A percentile compares a stretch with the other conserved stretches of the same genome.
These are phyloP conservation scores for Mortierella hygrophila DNA, from an alignment of 192 early-diverging fungal genomes.

Conservation along the genomic window DNA sequence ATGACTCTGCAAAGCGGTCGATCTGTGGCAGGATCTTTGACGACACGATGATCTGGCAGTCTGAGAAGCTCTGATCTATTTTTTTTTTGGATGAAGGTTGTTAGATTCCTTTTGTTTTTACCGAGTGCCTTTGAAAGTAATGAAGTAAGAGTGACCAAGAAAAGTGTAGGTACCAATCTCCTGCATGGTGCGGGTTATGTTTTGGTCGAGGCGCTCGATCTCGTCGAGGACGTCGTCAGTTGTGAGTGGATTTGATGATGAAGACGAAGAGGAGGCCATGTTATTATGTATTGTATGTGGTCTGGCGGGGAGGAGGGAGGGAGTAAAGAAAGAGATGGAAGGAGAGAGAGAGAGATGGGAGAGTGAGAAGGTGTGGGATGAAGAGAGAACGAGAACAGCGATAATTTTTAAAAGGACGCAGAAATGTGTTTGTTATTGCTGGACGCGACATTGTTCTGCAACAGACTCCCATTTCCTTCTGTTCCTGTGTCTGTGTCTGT, in stretches of 20 bases:
- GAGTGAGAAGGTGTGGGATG: background rate
- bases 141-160: background rate
- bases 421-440: background rate
- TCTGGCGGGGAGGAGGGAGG: background rate
- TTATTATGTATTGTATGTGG: background rate
- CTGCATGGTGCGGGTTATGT: slow-evolving; percentile 68
- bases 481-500: no score
- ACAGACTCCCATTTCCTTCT: no score
- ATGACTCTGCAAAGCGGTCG: slow-evolving; percentile 60
- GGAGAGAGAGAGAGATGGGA: background rate
- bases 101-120: background rate
- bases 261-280: slow-evolving; percentile 1
- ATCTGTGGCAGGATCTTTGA: slow-evolving; percentile 65
- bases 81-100: background rate
- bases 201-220: slow-evolving; percentile 67
- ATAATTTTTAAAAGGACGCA: background rate
- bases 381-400: background rate
- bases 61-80: slow-evolving; percentile 65
- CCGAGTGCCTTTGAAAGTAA: background rate
- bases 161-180: slow-evolving; percentile 50
- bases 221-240: slow-evolving; percentile 53
- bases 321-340: background rate
- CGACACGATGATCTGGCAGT: slow-evolving; percentile 65
- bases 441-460: background rate
- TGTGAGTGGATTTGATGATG: slow-evolving; percentile 10